Evolutionary conservation across 2,329 filamentous ascomycete species (phyloP), one percentile per base, ranked within the genome.

Genomic region (Aureobasidium sp.): DNA sequence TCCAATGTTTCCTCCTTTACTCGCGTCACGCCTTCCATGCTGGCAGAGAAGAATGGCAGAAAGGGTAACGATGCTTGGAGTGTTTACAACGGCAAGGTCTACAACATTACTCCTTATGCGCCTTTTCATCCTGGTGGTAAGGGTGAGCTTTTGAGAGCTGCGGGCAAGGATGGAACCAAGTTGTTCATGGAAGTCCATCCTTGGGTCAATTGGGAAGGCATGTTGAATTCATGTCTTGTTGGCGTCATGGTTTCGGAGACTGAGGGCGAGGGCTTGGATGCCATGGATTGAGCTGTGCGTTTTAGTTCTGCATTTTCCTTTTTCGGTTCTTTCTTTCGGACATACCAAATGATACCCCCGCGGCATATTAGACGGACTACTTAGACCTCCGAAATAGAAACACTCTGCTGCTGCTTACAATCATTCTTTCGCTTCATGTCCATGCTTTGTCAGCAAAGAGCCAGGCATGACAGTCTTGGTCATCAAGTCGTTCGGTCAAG

Each of bases 81-180:
- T 64, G 89, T 86, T 1, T 87, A 96, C 64, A 88, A 90, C 64
- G 92, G 93, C 1, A 89, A 89, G 70, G 93, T 97, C 32, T 99
- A 97, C 77, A 97, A 97, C 70, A 87, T 99, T 63, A 88, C 87
- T 0, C 91, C 93, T 0, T 99, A 97, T 72, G 73, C 91, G 39
- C 86, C 89, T 1, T 99, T 91, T 72, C 94, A 99, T 73, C 94
- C 94, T 0, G 94, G 94, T 26, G 94, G 90, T 9, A 84, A 87
- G 68, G 84, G 85, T 5, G 89, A 95, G 76, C 74, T 94, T 68
- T 92, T 87, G 77, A 93, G 97, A 70, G 88, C 81, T 36, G 82
- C 77, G 0, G 90, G 86, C 67, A 91, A 89, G 72, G 87, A 96
- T 68, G 84, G 82, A 1, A 80, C 75, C 29, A 82, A 82, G 72